Evolutionary conservation across 75 land plant species (phyloP).

Genomic region (Cupressus sempervirens): DNA sequence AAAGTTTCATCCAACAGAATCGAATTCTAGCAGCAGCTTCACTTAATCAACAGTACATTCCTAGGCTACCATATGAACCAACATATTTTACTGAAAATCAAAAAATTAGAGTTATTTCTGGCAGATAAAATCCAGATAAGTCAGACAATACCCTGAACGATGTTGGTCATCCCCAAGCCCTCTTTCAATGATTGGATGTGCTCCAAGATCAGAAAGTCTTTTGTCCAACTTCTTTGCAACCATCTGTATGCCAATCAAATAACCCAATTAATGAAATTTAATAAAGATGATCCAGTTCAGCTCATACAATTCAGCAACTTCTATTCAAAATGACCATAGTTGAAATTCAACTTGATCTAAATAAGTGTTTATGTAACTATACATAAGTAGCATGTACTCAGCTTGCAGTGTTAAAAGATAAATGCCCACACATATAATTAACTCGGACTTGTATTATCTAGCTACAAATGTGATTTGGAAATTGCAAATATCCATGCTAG

Average conservation of each 20-base stretch:
- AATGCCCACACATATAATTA: background rate
- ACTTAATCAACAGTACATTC: background rate
- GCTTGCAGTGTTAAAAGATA: background rate
- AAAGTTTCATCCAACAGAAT: background rate
- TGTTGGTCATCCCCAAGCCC: conserved; percentile 99
- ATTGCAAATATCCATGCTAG: background rate
- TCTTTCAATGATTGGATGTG: conserved; percentile 49
- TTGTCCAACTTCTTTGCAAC: conserved; percentile 86
- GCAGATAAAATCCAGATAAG: background rate
- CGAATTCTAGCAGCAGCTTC: background rate
- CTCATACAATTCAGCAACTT: background rate
- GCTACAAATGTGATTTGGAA: background rate
- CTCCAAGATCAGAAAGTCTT: conserved; percentile 82
- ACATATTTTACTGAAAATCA: background rate
- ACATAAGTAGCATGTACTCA: background rate
- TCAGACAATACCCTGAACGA: conserved; percentile 64
- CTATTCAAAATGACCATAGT: background rate
- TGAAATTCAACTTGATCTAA: background rate
- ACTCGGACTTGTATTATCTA: background rate
- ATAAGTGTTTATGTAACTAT: background rate
- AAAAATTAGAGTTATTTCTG: background rate
- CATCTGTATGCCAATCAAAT: conserved; percentile 41
- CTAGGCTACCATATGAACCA: background rate
- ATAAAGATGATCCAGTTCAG: background rate
- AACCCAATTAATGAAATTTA: background rate